Base-by-base conservation (phyloP, 164 flowering plant genomes). In the Tetracentron sinense region DNA sequence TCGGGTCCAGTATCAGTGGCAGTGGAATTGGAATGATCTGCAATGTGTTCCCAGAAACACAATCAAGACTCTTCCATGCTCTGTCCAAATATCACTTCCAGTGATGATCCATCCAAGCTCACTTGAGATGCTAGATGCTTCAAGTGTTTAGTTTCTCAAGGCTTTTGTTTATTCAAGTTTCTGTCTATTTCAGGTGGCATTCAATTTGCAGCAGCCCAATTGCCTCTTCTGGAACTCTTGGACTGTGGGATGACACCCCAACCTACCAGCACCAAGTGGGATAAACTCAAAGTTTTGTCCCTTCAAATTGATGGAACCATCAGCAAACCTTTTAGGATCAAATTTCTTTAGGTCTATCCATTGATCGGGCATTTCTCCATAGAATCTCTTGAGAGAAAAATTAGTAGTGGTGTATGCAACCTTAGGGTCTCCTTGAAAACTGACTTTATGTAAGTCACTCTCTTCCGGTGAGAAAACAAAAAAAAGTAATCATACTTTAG, bases 231-330 rank as follows among this genome's bases (percentile, higher is more conserved):
- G 60, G 92, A 87, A 72, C 87, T 92, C 35, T 79, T 95, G 84
- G 99, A 95, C 72, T 95, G 99, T 74, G 99, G 99, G 44, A 92
- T 87, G 97, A 82, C 88, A n/a, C n/a, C n/a, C n/a, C n/a, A n/a
- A n/a, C 26, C 64, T 47, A 48, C 64, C 55, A 21, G 64, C 54
- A 16, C 64, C 64, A 48, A 61, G 29, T 20, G 25, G 38, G 12
- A 6, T 22, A 46, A 14, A 46, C 20, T 46, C 50, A 19, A 46
- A 46, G 50, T 19, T 46, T 3, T 14, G n/a, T 4, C 38, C 60
- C 27, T 21, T 57, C 4, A 22, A 31, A 57, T 31, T 38, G 22
- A 57, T 21, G 14, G 48, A 57, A 57, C 48, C 7, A 57, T 19
- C 47, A n/a, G 20, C 38, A n/a, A 35, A 35, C 28, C 60, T 57